Conservation (phyloP, 495 filamentous ascomycete species). For the Choiromyces venosus region DNA sequence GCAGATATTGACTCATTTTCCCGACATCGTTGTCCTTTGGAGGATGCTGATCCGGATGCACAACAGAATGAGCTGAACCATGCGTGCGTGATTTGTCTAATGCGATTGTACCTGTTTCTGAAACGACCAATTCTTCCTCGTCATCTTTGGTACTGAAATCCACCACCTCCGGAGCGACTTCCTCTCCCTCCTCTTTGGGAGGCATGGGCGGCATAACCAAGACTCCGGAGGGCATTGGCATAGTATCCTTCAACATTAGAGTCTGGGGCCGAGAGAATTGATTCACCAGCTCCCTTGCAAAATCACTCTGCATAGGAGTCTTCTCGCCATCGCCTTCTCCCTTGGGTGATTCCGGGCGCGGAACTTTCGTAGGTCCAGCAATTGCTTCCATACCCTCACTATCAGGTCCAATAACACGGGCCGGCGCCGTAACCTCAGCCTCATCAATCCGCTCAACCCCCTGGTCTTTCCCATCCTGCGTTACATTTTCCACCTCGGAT, state of each 20-base stretch:
- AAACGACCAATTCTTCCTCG: constrained; percentile 20
- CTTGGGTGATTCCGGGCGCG: constrained; percentile 24
- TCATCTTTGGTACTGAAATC: constrained; percentile 38
- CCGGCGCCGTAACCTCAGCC: constrained; percentile 23
- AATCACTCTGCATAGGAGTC: constrained; percentile 34
- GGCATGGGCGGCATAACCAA: constrained; percentile 40
- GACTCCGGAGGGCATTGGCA: constrained; percentile 39
- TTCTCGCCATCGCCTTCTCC: constrained; percentile 23
- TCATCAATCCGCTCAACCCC: neutral
- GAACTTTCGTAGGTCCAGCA: constrained; percentile 31
- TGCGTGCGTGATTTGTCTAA: neutral
- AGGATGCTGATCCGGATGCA: neutral
- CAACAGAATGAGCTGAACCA: neutral
- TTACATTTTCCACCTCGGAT: neutral
- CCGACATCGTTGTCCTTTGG: neutral
- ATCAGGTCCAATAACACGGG: constrained; percentile 35
- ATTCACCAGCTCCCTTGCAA: constrained; percentile 34
- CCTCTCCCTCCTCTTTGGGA: constrained; percentile 34
- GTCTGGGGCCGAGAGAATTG: constrained; percentile 40
- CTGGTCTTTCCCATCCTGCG: neutral
- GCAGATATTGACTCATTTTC: constrained; percentile 19
- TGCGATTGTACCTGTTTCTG: neutral
- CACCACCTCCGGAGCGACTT: constrained; percentile 38
- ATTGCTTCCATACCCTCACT: constrained; percentile 40
- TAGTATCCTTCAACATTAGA: constrained; percentile 41